phyloP scores from a whole-genome alignment of 1,284 basidiomycete genomes.

The Mycena sp. region DNA sequence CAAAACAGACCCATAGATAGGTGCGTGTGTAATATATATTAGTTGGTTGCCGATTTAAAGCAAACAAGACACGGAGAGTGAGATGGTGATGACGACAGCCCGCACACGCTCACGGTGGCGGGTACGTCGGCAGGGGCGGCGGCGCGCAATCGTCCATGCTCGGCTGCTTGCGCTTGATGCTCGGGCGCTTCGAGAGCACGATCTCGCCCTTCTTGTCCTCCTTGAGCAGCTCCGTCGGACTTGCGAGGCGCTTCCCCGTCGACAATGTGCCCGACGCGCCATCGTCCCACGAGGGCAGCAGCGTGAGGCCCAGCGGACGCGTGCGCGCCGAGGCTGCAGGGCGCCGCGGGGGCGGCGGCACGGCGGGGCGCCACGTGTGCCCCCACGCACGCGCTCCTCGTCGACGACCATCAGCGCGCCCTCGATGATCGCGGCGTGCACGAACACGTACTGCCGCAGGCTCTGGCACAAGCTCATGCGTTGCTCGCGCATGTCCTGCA shows the following conservation, averaged over 20 bases:
- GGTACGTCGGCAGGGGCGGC: constrained; percentile 20
- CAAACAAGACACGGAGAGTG: no score
- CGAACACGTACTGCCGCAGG: constrained; percentile 89
- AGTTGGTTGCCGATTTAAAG: no score
- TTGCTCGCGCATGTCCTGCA: constrained; percentile 92
- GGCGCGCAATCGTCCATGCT: constrained; percentile 13
- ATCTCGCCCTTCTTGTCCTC: constrained; percentile 66
- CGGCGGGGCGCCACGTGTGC: constrained; percentile 15
- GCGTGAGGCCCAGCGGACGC: constrained; percentile 15
- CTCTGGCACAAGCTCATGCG: constrained; percentile 93
- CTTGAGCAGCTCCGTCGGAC: constrained; percentile 74
- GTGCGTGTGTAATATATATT: no score
- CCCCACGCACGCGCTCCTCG: constrained; percentile 64
- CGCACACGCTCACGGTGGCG: constrained; percentile 18
- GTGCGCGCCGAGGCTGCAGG: not conserved
- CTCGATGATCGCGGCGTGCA: constrained; percentile 86
- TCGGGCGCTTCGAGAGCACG: constrained; percentile 71
- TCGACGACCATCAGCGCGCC: constrained; percentile 83
- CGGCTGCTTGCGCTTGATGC: constrained; percentile 60
- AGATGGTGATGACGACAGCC: not conserved
- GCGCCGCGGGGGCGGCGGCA: constrained; percentile 1
- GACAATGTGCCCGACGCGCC: constrained; percentile 38
- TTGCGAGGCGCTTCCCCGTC: constrained; percentile 70
- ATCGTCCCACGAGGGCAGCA: constrained; percentile 17
- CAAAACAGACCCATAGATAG: no score